Conservation (phyloP, 345 rosid genomes). For the Acer negundo region DNA sequence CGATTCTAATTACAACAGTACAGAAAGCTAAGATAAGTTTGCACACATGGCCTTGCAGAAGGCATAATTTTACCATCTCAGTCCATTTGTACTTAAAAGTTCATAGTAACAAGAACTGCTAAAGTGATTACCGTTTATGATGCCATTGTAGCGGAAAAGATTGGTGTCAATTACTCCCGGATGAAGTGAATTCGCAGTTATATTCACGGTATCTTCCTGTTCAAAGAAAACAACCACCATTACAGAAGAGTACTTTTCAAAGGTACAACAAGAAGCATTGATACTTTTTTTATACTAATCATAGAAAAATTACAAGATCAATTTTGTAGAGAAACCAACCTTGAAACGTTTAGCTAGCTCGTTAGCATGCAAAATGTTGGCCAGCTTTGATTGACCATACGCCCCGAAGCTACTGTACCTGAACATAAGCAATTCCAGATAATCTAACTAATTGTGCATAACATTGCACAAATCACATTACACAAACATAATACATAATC, state of each 20-base stretch:
- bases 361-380: constrained; percentile 76
- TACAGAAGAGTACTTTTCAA: background rate
- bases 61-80: background rate
- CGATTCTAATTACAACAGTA: too few species aligned
- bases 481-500: background rate
- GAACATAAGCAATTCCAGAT: constrained; percentile 12
- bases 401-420: constrained; percentile 55
- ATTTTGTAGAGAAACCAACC: constrained; percentile 37
- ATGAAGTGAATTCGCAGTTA: constrained; percentile 75
- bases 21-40: background rate
- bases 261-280: too few species aligned
- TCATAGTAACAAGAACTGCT: background rate
- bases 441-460: background rate
- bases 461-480: background rate
- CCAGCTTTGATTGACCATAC: constrained; percentile 80
- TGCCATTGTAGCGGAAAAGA: constrained; percentile 48
- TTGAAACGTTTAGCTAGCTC: constrained; percentile 75
- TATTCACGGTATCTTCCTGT: constrained; percentile 64
- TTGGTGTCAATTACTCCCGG: constrained; percentile 71
- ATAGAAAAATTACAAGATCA: background rate
- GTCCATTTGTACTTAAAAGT: background rate
- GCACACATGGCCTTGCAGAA: background rate
- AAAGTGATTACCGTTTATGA: constrained; percentile 40
- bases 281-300: too few species aligned
- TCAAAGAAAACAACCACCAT: constrained; percentile 11